These are phyloP conservation scores for Cyclotella cryptica DNA, from an alignment of 108 stramenopile genomes.

Conservation along the genomic window DNA sequence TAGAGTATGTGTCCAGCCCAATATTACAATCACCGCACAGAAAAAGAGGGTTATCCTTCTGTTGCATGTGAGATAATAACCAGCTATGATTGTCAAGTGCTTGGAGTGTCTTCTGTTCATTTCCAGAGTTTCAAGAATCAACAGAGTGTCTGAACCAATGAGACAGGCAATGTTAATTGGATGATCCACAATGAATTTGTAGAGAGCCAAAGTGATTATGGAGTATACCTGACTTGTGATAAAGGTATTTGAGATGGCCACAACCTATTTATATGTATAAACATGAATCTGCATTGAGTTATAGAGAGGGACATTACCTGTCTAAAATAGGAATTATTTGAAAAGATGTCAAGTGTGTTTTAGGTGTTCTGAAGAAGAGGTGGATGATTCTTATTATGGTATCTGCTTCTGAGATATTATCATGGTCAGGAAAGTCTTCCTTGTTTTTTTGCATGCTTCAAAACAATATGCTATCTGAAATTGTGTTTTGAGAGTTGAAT, in stretches of 20 bases:
- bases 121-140: slow-evolving; percentile 16
- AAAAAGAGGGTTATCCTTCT: slow-evolving; percentile 40
- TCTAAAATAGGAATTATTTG: slow-evolving; percentile 45
- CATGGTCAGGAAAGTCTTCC: slow-evolving; percentile 12
- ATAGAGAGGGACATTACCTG: slow-evolving; percentile 2
- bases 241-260: slow-evolving; percentile 53
- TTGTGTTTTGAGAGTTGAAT: background rate
- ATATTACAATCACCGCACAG: slow-evolving; percentile 20
- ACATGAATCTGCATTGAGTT: background rate
- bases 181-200: background rate
- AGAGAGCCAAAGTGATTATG: background rate
- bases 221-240: slow-evolving; percentile 52
- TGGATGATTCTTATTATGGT: slow-evolving; percentile 31
- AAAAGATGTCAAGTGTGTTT: slow-evolving; percentile 59
- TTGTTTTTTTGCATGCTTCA: slow-evolving; percentile 34
- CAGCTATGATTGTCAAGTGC: background rate
- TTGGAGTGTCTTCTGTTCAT: slow-evolving; percentile 6
- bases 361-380: slow-evolving; percentile 16
- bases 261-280: slow-evolving; percentile 30
- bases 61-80: slow-evolving; percentile 35
- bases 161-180: slow-evolving; percentile 3
- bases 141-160: slow-evolving; percentile 3
- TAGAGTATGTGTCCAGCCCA: slow-evolving; percentile 46
- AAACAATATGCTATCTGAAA: slow-evolving; percentile 32
- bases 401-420: slow-evolving; percentile 2